A percentile compares a stretch with the other conserved stretches of the same genome.
Conservation (phyloP, 768 basidiomycete genomes). For the Pulveroboletus sp. region DNA sequence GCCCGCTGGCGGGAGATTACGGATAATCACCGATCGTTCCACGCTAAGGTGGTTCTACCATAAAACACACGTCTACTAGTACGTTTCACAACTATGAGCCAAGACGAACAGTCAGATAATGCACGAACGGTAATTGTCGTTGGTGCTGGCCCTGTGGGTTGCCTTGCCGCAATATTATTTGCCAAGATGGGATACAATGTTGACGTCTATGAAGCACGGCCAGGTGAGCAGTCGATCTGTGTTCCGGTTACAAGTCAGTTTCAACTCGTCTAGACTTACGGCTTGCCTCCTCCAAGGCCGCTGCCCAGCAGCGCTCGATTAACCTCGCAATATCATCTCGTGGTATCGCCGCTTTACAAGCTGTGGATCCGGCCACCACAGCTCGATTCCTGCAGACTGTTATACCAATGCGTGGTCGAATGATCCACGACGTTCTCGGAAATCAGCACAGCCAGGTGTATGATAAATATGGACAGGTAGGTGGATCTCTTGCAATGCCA, state of each 20-base stretch:
- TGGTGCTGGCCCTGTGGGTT: conserved; percentile 94
- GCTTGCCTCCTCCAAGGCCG: conserved; percentile 63
- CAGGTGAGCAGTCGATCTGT: conserved; percentile 47
- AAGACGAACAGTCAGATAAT: not conserved
- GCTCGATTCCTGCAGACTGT: conserved; percentile 70
- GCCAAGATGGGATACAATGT: conserved; percentile 87
- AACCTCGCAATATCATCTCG: conserved; percentile 95
- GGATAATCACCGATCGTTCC: too few relatives aligned
- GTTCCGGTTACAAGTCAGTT: conserved; percentile 11
- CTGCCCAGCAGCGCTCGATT: conserved; percentile 80
- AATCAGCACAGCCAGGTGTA: conserved; percentile 81
- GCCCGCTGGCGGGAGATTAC: conserved; percentile 3
- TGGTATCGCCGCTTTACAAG: conserved; percentile 83
- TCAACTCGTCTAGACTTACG: conserved; percentile 58
- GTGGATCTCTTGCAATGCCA: conserved; percentile 27
- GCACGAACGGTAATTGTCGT: conserved; percentile 58
- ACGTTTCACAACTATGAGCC: conserved; percentile 13
- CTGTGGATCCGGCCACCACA: conserved; percentile 70
- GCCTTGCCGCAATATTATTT: conserved; percentile 82
- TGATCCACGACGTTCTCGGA: conserved; percentile 83
- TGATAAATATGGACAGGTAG: conserved; percentile 84
- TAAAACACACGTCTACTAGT: not conserved
- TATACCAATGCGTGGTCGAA: conserved; percentile 93
- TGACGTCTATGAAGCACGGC: conserved; percentile 73
- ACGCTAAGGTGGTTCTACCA: too few relatives aligned